A percentile compares a stretch with the other conserved stretches of the same genome.
These are phyloP conservation scores for Pichia sp. DNA, from an alignment of 1,139 yeast species.

Conservation along the genomic window DNA sequence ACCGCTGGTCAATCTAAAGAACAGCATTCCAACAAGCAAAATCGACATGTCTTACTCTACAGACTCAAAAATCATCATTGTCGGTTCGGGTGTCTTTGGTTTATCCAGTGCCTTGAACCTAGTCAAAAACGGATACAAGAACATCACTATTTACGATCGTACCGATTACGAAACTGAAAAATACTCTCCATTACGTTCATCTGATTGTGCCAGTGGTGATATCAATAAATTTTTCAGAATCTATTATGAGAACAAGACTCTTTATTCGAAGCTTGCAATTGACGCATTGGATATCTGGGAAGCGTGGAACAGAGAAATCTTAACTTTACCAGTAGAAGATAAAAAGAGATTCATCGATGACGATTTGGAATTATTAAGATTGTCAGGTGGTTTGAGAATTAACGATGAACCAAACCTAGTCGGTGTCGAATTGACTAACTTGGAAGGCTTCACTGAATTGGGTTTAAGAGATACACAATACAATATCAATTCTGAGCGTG, in stretches of 20 bases:
- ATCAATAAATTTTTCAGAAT: constrained; percentile 32
- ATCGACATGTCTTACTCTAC: constrained; percentile 12
- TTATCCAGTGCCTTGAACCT: constrained; percentile 42
- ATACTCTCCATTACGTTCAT: constrained; percentile 34
- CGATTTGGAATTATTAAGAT: constrained; percentile 14
- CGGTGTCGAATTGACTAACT: constrained; percentile 19
- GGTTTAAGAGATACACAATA: constrained; percentile 29
- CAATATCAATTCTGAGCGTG: constrained; percentile 22
- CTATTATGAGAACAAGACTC: constrained; percentile 5
- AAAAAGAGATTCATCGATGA: constrained; percentile 7
- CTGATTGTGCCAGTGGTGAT: constrained; percentile 44
- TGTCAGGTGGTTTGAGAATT: constrained; percentile 20
- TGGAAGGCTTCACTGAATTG: constrained; percentile 21
- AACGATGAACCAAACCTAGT: constrained; percentile 14
- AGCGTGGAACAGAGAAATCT: constrained; percentile 18
- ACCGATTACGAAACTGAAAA: constrained; percentile 18
- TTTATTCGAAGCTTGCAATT: constrained; percentile 3
- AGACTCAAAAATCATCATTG: constrained; percentile 35
- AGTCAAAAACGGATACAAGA: constrained; percentile 27
- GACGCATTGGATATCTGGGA: constrained; percentile 8
- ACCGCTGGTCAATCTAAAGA: too few species aligned
- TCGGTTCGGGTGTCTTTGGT: constrained; percentile 49
- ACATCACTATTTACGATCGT: constrained; percentile 38
- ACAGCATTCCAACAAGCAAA: too few species aligned
- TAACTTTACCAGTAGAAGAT: constrained; percentile 21